Base-by-base conservation (phyloP, 495 filamentous ascomycete genomes). In the Hypoxylon lienhwacheense region DNA sequence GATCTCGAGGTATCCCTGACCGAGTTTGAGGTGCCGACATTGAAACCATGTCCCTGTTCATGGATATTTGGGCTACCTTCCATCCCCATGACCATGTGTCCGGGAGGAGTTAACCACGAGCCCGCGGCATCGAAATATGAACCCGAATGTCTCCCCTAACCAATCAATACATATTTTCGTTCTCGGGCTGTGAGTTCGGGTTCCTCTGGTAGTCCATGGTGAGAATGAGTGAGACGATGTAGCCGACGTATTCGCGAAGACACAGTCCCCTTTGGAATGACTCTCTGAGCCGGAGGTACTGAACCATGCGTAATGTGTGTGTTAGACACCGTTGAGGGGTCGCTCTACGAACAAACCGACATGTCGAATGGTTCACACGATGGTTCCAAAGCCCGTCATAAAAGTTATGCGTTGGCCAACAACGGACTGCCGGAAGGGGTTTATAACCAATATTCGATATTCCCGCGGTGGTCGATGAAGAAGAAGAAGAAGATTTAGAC, bases 181-280 rank as follows among this genome's bases (percentile, higher is more conserved):
- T 64, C 60, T 48, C 49, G 53, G 31, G 52, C 34, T 41, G 16
- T 31, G 34, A 52, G 49, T 16, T 48, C 48, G 40, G 43, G 40
- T 15, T 55, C 42, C 25, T 67, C 54, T 17, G 52, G 55, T 7
- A 43, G 24, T 24, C 31, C 46, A 35, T 56, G 33, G 22, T 43
- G 35, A 12, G 45, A 50, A 44, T 36, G 42, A 50, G 32, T 59
- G 19, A 64, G 55, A 24, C 44, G 20, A n/a, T 55, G 50, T 34
- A 68, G 52, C 14, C 47, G 60, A 15, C 33, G 50, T 54, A 49
- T 41, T 29, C 44, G 56, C 19, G 59, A 61, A 32, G 39, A 41
- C 15, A 60, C 63, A 16, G 57, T 66, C 17, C 57, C 57, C 48
- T 37, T 51, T 16, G 60, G 63, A 17, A 64, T 50, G 15, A 40